phyloP scores from a whole-genome alignment of 192 early-diverging fungal species.

The Umbelopsis ramanniana region DNA sequence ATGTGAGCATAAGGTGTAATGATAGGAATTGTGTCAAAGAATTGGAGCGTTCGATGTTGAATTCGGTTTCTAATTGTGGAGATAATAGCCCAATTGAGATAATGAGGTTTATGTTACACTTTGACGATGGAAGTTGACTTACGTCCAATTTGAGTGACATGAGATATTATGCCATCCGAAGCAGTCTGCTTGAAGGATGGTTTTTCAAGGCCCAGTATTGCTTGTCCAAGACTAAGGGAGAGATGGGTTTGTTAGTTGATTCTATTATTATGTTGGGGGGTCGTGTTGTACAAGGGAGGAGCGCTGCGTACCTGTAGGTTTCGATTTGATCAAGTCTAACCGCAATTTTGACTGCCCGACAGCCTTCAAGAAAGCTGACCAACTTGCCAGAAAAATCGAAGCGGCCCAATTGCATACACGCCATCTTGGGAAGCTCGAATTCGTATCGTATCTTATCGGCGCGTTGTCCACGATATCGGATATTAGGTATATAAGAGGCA shows the following conservation, averaged over 20 bases:
- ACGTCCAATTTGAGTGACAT: conserved; percentile 16
- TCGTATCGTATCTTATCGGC: conserved; percentile 9
- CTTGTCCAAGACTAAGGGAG: not conserved
- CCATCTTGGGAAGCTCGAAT: conserved; percentile 21
- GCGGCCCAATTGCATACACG: conserved; percentile 17
- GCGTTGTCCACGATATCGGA: conserved; percentile 17
- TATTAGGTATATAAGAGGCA: conserved; percentile 15
- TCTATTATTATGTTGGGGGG: too few species aligned
- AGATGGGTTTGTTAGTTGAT: too few species aligned
- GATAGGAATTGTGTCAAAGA: not conserved
- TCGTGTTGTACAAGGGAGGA: conserved; percentile 9
- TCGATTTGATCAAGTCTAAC: conserved; percentile 21
- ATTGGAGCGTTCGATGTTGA: not conserved
- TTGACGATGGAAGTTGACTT: not conserved
- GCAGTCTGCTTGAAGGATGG: not conserved
- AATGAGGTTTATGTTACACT: not conserved
- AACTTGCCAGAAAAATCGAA: conserved; percentile 15
- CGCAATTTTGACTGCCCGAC: conserved; percentile 5
- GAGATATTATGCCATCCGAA: not conserved
- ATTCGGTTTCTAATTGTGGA: conserved; percentile 7
- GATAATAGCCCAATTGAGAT: conserved; percentile 19
- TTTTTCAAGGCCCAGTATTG: not conserved
- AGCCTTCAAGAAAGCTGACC: conserved; percentile 8
- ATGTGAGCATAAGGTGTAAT: conserved; percentile 1
- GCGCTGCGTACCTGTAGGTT: conserved; percentile 1